Evolutionary conservation across 2,329 filamentous ascomycete species (phyloP), one percentile per base, ranked within the genome.

Genomic region (Xylaria arbuscula): DNA sequence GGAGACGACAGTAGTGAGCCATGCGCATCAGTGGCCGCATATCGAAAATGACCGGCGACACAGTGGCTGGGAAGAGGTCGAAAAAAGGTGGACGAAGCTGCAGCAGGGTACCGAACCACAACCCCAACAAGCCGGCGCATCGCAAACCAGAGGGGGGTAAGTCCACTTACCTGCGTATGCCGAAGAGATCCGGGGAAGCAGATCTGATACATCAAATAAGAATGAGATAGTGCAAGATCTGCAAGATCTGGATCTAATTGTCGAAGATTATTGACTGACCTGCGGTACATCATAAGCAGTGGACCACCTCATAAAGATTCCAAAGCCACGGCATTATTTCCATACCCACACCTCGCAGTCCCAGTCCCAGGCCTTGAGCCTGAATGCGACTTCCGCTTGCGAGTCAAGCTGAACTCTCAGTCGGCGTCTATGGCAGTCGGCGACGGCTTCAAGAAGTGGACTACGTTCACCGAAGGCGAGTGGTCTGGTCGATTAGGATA

Each of bases 341-440:
- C 72, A 1, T 74, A 70, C 28, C 76, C 76, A 15, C 65, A 72
- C 11, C 58, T 75, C 51, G 71, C 75, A 13, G 70, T 78, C 40
- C 74, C 76, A 40, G 60, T 64, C 1, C 77, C 76, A 24, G 64
- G 61, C 6, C 53, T 78, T 2, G 73, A 75, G 45, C 71, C 72
- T 2, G 74, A 75, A 38, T 70, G 70, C 13, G 74, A 77, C 50
- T 78, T 78, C 48, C 76, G 77, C 32, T 74, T 78, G 74, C 71
- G 60, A 48, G 70, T 76, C 17, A 64, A 72, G 40, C 59, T 77
- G 47, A 76, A 69, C 59, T 19, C 76, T 1, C 72, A 75, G 42
- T 74, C 72, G 38, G 77, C 76, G 22, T 74, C 74, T 9, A 61
- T 78, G 51, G 73, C 76, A 1, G 66, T 71, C 2, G 66, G 70